phyloP scores from a whole-genome alignment of 1,139 yeast species.

The Yamadazyma dushanensis region DNA sequence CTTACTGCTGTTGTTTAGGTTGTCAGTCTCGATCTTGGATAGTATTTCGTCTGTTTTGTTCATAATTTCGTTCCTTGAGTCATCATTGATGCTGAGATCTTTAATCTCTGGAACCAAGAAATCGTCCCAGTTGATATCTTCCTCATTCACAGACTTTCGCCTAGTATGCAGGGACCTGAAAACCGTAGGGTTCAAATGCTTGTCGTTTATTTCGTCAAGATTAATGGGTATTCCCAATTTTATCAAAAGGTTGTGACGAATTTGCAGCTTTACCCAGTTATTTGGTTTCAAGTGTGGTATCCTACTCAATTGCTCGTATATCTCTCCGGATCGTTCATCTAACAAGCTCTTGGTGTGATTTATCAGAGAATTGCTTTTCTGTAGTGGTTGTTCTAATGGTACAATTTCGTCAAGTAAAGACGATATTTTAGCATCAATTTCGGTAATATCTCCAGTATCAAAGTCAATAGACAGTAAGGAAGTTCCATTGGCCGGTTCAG shows the following conservation, averaged over 20 bases:
- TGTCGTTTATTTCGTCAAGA: constrained; percentile 15
- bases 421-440: constrained; percentile 15
- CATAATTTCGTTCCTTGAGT: constrained; percentile 21
- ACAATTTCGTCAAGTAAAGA: constrained; percentile 24
- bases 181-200: constrained; percentile 1
- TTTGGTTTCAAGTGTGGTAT: constrained; percentile 48
- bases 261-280: constrained; percentile 59
- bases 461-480: constrained; percentile 12
- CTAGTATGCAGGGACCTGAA: constrained; percentile 10
- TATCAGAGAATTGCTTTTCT: background rate
- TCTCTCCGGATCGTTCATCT: constrained; percentile 27
- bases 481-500: constrained; percentile 11
- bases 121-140: constrained; percentile 34
- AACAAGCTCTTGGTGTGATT: constrained; percentile 16
- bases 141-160: constrained; percentile 27
- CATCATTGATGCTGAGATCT: constrained; percentile 21
- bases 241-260: constrained; percentile 56
- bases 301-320: constrained; percentile 35
- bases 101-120: constrained; percentile 29
- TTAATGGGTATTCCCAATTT: constrained; percentile 22
- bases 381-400: constrained; percentile 4
- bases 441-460: constrained; percentile 15
- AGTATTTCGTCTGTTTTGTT: constrained; percentile 26
- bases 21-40: constrained; percentile 36
- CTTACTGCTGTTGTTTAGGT: constrained; percentile 32